Percentiles rank a stretch among this genome's conserved stretches.
Evolutionary conservation across 2,329 filamentous ascomycete genomes (phyloP).

Genomic region (Colletotrichum horii): DNA sequence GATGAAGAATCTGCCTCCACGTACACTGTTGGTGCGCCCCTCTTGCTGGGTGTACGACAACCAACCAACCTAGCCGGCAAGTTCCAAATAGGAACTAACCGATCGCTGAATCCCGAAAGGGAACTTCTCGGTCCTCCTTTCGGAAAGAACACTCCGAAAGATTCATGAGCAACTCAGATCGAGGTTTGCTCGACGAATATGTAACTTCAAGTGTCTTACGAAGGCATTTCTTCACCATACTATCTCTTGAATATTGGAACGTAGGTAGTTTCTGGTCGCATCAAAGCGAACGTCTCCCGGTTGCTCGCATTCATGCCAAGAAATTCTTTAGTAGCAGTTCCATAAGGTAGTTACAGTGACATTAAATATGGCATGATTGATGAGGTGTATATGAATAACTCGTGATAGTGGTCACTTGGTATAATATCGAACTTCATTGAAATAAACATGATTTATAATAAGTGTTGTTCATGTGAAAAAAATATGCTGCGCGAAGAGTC

Average conservation of each 20-base stretch:
- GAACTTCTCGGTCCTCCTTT: neutral
- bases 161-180: neutral
- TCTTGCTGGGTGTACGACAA: neutral
- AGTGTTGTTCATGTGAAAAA: accelerated
- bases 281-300: neutral
- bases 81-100: neutral
- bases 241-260: neutral
- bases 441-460: neutral
- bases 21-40: neutral
- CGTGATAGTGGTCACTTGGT: neutral
- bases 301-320: neutral
- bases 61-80: neutral
- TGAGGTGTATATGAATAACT: neutral
- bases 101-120: neutral
- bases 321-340: neutral
- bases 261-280: neutral
- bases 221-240: neutral
- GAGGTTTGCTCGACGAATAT: neutral
- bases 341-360: neutral
- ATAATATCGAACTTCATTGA: neutral
- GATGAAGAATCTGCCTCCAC: neutral
- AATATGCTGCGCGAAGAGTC: neutral
- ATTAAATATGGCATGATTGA: neutral
- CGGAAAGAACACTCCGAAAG: neutral
- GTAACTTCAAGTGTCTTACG: neutral